phyloP scores from a whole-genome alignment of 2,329 filamentous ascomycete genomes.

The Neodidymelliopsis sp. region DNA sequence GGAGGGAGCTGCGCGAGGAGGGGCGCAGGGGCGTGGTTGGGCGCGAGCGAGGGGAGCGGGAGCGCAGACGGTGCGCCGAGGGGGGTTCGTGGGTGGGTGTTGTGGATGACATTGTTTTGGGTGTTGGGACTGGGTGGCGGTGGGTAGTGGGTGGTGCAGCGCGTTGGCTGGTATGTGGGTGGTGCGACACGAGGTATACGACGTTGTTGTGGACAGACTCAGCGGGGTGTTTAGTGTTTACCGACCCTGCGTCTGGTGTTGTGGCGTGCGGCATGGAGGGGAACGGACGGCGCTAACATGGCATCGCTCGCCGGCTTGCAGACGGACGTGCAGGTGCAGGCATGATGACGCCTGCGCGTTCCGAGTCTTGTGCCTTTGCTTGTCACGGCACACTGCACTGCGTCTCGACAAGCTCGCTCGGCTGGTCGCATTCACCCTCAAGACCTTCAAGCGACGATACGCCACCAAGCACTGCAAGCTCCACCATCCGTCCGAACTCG shows the following conservation, averaged over 20 bases:
- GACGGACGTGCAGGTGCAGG: too few relatives aligned
- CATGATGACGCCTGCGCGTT: constrained; percentile 11
- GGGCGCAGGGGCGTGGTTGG: constrained; percentile 93
- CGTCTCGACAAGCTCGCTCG: not conserved
- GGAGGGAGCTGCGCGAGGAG: constrained; percentile 86
- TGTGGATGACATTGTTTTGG: constrained; percentile 29
- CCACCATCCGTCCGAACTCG: constrained; percentile 4
- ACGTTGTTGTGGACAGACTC: too few relatives aligned
- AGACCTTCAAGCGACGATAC: not conserved
- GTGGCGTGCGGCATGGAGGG: too few relatives aligned
- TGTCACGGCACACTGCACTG: too few relatives aligned
- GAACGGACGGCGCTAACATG: constrained; percentile 1
- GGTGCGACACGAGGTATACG: not conserved
- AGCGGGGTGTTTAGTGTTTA: constrained; percentile 16
- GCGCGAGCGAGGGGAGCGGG: constrained; percentile 67
- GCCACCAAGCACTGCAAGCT: not conserved
- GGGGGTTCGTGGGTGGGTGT: constrained; percentile 34
- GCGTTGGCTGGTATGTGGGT: not conserved
- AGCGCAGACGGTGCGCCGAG: constrained; percentile 48
- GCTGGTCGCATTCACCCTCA: not conserved
- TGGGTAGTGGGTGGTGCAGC: not conserved
- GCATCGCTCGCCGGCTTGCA: too few relatives aligned
- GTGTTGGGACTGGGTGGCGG: not conserved
- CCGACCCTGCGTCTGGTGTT: constrained; percentile 4
- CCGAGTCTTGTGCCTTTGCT: constrained; percentile 5